Base-by-base conservation (phyloP, 495 filamentous ascomycete species). In the Tricharina praecox region DNA sequence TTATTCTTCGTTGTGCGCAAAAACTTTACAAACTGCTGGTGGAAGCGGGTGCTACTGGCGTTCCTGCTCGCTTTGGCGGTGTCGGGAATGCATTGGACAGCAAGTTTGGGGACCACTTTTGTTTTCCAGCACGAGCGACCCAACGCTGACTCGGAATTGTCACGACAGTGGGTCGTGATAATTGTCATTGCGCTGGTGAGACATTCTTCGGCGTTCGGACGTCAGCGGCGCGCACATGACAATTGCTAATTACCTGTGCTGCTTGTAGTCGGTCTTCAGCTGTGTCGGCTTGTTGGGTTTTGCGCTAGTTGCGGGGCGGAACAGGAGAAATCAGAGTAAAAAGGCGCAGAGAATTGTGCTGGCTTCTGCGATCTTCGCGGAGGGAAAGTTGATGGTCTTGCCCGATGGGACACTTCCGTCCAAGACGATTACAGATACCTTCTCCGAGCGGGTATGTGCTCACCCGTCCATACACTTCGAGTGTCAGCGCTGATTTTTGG, bases 31-130 rank as follows among this genome's bases (percentile, higher is more conserved):
- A 79, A 79, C 59, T 71, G 67, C 11, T 82, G 77, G 77, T 84
- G 76, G 78, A 82, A 81, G 53, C 68, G 85, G 49, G 57, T 68
- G 18, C 45, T 77, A 2, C 82, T 76, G 53, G 82, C 80, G 4
- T 58, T 71, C 20, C 45, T 86, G 4, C 66, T 93, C 28, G 80
- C 82, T 20, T 64, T 69, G 11, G 81, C 80, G 28, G 83, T 88
- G 2, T 83, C 76, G 16, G 83, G 81, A 2, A 90, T 93, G 84
- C 84, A 93, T 58, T 94, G 84, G 82, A 77, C 77, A 15, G 85
- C 82, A 11, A 70, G 78, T 2, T 64, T 76, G 11, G 84, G 85
- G 4, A 87, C 82, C 1, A 43, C 19, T 8, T 43, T 16, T 26
- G 13, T 25, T 13, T 13, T 43, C 40, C 24, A 26, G 10, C 19